Base-by-base conservation (phyloP, 2,329 filamentous ascomycete species). In the Rhynchosporium agropyri region DNA sequence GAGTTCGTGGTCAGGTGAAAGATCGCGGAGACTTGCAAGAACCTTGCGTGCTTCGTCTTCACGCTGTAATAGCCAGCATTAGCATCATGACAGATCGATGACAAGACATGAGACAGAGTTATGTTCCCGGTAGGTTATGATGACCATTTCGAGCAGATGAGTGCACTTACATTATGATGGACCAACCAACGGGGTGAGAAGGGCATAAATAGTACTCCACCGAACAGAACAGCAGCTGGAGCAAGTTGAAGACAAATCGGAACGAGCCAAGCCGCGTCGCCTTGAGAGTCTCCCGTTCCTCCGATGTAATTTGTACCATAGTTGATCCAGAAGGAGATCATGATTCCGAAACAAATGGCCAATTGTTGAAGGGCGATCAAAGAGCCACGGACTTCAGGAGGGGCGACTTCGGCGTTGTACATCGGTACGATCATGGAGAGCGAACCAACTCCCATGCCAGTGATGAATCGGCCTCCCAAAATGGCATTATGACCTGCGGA, bases 161-260 rank as follows among this genome's bases (percentile, higher is more conserved):
- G 8, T 28, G n/a, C 36, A 54, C 50, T 54, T 54, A 54, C 50
- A 62, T 78, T 79, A 70, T 90, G 87, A 73, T 91, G 86, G 8
- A 90, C 77, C 0, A 94, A 81, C 89, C 89, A 92, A 68, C 90
- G 82, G 0, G 90, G 90, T 0, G 85, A 89, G 76, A 89, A 92
- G 0, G 90, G 90, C 89, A 93, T 91, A 77, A 90, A 91, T 10
- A 89, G 71, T 83, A 92, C 92, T 43, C 90, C 89, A 10, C 82
- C 69, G 33, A 88, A 84, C 1, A 94, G 82, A 3, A 91, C 69
- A 1, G 87, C 69, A 0, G 88, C 89, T 0, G 89, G 89, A 0
- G 81, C 79, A 3, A 92, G 79, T 70, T 94, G 90, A 0, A 93
- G 79, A 67, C 84, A 87, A 57, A 91, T 84, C 0, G 90, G 90